Evolutionary conservation across 192 early-diverging fungal species (phyloP).

Genomic region (Coemansia sp.): DNA sequence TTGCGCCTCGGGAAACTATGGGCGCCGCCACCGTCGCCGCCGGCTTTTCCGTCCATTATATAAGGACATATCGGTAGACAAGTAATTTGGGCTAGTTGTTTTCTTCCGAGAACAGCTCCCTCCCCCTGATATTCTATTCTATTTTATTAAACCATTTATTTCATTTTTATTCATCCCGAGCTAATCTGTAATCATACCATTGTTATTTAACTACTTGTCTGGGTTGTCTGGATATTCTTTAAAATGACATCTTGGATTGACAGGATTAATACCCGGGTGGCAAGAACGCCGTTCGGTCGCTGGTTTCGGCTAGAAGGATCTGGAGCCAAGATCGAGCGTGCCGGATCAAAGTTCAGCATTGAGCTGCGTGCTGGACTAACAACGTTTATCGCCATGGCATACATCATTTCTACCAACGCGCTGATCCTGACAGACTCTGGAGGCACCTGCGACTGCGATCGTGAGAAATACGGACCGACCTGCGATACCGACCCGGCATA

Average conservation of each 20-base stretch:
- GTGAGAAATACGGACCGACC: constrained; percentile 54
- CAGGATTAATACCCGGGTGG: constrained; percentile 60
- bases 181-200: too few relatives aligned
- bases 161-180: not conserved
- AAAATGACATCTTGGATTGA: constrained; percentile 53
- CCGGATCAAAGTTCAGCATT: constrained; percentile 64
- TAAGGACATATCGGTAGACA: too few relatives aligned
- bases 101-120: too few relatives aligned
- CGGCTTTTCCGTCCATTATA: too few relatives aligned
- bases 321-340: constrained; percentile 58
- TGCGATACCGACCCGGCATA: constrained; percentile 65
- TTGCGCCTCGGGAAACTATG: not conserved
- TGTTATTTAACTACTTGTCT: not conserved
- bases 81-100: too few relatives aligned
- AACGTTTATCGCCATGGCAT: constrained; percentile 74
- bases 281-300: constrained; percentile 58
- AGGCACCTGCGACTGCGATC: constrained; percentile 75
- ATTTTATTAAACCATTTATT: too few relatives aligned
- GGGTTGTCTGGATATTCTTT: not conserved
- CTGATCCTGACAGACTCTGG: constrained; percentile 76
- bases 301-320: constrained; percentile 69
- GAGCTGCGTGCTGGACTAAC: constrained; percentile 73
- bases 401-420: constrained; percentile 74
- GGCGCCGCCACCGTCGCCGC: not conserved
- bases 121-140: too few relatives aligned